These are phyloP conservation scores for Aethionema arabicum DNA, from an alignment of 345 rosid species.

Conservation along the genomic window DNA sequence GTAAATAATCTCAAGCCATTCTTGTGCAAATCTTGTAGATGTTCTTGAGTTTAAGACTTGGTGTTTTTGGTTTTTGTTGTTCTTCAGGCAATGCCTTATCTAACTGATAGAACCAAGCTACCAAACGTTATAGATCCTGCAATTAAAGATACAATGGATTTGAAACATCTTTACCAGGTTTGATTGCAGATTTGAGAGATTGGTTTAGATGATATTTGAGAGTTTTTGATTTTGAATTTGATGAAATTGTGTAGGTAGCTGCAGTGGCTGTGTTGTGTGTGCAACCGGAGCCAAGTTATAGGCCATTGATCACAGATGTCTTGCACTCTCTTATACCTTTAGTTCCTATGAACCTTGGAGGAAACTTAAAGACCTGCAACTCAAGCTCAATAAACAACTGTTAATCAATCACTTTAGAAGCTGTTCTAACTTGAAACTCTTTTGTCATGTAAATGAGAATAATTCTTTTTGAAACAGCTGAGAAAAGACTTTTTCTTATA, in stretches of 20 bases:
- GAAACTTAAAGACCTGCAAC: constrained; percentile 49
- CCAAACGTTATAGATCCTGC: constrained; percentile 84
- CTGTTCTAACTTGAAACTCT: constrained; percentile 15
- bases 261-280: constrained; percentile 93
- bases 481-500: background rate
- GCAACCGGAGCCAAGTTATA: constrained; percentile 90
- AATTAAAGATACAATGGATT: constrained; percentile 70
- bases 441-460: constrained; percentile 19
- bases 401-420: background rate
- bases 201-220: constrained; percentile 5
- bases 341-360: constrained; percentile 81
- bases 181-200: constrained; percentile 20
- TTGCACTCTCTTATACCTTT: constrained; percentile 87
- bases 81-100: constrained; percentile 96
- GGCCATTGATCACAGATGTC: constrained; percentile 86
- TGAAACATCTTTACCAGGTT: constrained; percentile 94
- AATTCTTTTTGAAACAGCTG: too few species aligned
- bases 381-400: constrained; percentile 32
- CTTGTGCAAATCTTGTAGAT: background rate
- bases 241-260: constrained; percentile 62
- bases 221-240: constrained; percentile 1
- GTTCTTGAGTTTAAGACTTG: constrained; percentile 11
- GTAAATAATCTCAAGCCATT: constrained; percentile 36
- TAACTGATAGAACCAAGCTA: constrained; percentile 80
- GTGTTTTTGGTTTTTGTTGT: constrained; percentile 20